phyloP scores from a whole-genome alignment of 2,329 filamentous ascomycete species.

The Aspergillus brasiliensis region DNA sequence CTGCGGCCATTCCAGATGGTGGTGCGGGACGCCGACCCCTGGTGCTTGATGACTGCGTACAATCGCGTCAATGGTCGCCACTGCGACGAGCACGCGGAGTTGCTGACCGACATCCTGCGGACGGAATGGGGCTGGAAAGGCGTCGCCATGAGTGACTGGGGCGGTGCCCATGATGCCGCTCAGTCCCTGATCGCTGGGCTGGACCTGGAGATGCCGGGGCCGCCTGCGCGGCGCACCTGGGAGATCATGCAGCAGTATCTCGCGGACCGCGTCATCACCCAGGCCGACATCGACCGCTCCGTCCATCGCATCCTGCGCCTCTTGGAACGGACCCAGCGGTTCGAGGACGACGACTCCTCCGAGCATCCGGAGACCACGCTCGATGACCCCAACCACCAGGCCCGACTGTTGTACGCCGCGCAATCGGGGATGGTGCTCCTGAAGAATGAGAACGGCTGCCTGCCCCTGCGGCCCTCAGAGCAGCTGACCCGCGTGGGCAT shows the following conservation, averaged over 20 bases:
- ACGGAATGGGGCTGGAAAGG: neutral
- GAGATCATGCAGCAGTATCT: neutral
- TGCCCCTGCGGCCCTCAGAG: neutral
- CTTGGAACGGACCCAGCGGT: neutral
- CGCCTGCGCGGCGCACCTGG: neutral
- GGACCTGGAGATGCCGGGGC: neutral
- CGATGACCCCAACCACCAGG: neutral
- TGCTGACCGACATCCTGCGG: neutral
- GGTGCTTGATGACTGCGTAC: no score
- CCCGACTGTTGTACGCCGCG: neutral
- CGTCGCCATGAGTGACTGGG: neutral
- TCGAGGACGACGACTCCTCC: neutral
- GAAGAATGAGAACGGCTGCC: neutral
- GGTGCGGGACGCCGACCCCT: neutral
- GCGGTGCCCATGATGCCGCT: neutral
- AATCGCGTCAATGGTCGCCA: no score
- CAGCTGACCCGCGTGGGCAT: neutral
- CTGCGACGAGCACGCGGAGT: neutral
- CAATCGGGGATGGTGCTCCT: neutral
- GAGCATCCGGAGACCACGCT: neutral
- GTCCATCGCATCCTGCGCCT: neutral
- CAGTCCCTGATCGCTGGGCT: neutral
- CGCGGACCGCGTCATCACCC: neutral
- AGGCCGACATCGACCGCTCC: neutral
- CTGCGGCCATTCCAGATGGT: slow-evolving; percentile 9